Evolutionary conservation across 2,329 filamentous ascomycete genomes (phyloP).

Genomic region (Colletotrichum gloeosporioides): DNA sequence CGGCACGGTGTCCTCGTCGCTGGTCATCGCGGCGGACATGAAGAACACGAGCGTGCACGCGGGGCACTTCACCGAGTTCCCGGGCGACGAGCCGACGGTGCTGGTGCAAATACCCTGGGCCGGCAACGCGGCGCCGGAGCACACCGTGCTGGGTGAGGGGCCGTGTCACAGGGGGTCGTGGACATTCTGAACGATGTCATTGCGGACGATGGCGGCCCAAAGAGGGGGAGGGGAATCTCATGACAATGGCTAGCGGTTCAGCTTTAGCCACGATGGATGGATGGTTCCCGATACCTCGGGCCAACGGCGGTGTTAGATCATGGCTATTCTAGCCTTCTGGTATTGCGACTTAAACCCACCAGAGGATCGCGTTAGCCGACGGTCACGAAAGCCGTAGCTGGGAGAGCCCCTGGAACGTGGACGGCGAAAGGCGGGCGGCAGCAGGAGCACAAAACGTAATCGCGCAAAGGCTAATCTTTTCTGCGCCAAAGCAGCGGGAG

Average conservation of each 20-base stretch:
- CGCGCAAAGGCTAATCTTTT: neutral
- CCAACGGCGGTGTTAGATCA: neutral
- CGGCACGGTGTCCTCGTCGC: slow-evolving; percentile 32
- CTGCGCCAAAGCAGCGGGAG: neutral
- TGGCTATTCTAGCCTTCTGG: neutral
- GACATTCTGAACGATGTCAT: neutral
- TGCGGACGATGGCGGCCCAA: rapidly evolving
- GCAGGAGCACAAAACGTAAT: neutral
- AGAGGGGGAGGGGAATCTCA: neutral
- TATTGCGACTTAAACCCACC: neutral
- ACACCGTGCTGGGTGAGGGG: slow-evolving; percentile 34
- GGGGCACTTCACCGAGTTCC: slow-evolving; percentile 39
- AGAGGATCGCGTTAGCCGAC: neutral
- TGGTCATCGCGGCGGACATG: slow-evolving; percentile 35
- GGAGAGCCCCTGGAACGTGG: neutral
- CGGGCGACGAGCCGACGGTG: slow-evolving; percentile 35
- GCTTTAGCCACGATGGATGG: neutral
- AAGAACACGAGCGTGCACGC: slow-evolving; percentile 28
- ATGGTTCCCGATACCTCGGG: neutral
- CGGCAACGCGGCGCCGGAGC: slow-evolving; percentile 27
- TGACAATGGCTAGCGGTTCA: neutral
- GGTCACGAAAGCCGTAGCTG: neutral
- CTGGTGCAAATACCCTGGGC: slow-evolving; percentile 35
- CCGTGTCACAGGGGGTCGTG: slow-evolving; percentile 25
- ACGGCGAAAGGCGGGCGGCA: neutral